Conservation (phyloP, 2,329 filamentous ascomycete species). For the Metarhizium robertsii region DNA sequence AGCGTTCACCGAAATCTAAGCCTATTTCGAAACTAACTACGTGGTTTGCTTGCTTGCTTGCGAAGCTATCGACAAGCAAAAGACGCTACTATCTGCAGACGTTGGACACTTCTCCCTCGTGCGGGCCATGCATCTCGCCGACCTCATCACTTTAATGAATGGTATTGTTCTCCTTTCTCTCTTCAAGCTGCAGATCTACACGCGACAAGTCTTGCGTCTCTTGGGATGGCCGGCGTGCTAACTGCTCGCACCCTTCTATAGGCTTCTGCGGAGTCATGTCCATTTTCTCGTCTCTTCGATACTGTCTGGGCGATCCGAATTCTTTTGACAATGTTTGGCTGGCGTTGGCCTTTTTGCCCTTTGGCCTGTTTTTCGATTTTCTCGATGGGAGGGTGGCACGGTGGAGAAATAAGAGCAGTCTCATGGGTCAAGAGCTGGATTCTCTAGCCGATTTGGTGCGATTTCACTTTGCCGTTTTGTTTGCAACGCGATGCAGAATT, state of each 20-base stretch:
- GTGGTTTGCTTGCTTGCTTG: neutral
- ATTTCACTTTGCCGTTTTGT: neutral
- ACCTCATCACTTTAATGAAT: constrained; percentile 78
- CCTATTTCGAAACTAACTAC: neutral
- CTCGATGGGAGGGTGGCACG: constrained; percentile 95
- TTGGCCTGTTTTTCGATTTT: constrained; percentile 94
- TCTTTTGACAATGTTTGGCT: constrained; percentile 65
- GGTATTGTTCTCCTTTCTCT: constrained; percentile 32
- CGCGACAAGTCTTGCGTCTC: neutral
- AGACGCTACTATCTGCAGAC: constrained; percentile 58
- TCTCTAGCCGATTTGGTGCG: constrained; percentile 88
- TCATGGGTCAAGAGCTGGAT: constrained; percentile 97
- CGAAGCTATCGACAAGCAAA: constrained; percentile 64
- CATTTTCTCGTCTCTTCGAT: constrained; percentile 88
- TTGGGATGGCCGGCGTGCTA: neutral
- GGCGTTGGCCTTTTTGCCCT: constrained; percentile 79
- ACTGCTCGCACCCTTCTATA: constrained; percentile 2
- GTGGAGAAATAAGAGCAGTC: constrained; percentile 91
- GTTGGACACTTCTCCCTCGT: constrained; percentile 65
- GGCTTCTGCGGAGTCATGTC: constrained; percentile 90
- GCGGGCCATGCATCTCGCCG: constrained; percentile 65
- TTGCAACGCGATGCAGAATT: neutral
- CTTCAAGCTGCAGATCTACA: constrained; percentile 1
- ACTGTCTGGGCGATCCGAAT: constrained; percentile 66
- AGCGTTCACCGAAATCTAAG: neutral